Percentiles rank a stretch among this genome's conserved stretches.
Conservation (phyloP, 1,284 basidiomycete species). For the Abortiporus biennis region DNA sequence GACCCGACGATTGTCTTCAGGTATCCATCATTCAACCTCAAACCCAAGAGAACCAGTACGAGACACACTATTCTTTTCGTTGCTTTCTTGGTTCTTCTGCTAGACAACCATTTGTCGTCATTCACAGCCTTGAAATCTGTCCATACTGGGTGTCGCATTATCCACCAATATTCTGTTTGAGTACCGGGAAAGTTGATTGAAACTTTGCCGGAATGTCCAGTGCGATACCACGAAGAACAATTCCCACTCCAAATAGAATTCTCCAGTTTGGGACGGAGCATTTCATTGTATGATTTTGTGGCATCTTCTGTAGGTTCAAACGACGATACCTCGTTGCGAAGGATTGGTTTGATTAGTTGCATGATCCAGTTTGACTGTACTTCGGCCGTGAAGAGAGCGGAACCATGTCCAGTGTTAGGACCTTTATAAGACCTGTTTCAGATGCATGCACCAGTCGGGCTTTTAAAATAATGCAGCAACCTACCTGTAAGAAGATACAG, state of each 20-base stretch:
- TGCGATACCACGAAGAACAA: conserved; percentile 5
- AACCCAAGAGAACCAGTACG: no score
- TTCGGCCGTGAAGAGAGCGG: conserved; percentile 46
- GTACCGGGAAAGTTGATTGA: conserved; percentile 1
- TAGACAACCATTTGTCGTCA: no score
- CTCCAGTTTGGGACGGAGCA: conserved; percentile 29
- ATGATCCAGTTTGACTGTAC: conserved; percentile 37
- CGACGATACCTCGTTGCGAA: conserved; percentile 37
- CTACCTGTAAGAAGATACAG: conserved; percentile 29
- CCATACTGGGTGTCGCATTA: background rate
- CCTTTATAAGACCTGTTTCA: conserved; percentile 12
- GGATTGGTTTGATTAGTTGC: conserved; percentile 41
- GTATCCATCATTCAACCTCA: no score
- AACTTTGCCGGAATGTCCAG: background rate
- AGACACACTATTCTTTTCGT: no score
- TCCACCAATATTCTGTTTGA: conserved; percentile 3
- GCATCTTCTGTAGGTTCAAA: no score
- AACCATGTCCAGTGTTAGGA: conserved; percentile 50
- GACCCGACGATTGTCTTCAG: no score
- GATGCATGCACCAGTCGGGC: background rate
- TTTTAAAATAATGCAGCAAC: no score
- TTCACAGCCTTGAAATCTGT: conserved; percentile 5
- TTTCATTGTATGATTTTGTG: conserved; percentile 37
- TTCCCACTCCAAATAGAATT: conserved; percentile 1
- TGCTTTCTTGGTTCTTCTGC: no score